A percentile compares a stretch with the other conserved stretches of the same genome.
Evolutionary conservation across 352 stramenopile genomes (phyloP).

Genomic region (Blastocystis sp.): DNA sequence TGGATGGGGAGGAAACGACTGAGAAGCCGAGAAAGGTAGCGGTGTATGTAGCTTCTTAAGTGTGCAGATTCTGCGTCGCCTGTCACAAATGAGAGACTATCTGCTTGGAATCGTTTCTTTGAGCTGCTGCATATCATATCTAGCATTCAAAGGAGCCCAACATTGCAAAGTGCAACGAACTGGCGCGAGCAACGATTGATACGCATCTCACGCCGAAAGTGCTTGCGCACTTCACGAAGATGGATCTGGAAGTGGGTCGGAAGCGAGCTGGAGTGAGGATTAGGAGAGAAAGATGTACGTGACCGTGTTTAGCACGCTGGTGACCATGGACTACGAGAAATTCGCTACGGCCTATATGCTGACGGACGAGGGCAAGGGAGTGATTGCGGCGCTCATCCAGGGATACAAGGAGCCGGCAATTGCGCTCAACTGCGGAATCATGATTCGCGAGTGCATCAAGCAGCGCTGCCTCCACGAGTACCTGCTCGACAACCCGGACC

Average conservation of each 20-base stretch:
- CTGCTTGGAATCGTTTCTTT: not conserved
- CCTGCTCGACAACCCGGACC: constrained; percentile 9
- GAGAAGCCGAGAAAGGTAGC: constrained; percentile 38
- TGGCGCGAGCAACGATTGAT: constrained; percentile 27
- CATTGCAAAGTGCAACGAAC: constrained; percentile 45
- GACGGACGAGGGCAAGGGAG: not conserved
- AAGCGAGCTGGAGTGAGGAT: not conserved
- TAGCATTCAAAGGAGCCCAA: constrained; percentile 43
- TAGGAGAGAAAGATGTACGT: constrained; percentile 58
- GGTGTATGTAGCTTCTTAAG: not conserved
- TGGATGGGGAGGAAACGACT: constrained; percentile 35
- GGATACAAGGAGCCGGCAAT: constrained; percentile 26
- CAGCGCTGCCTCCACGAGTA: constrained; percentile 45
- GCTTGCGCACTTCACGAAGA: constrained; percentile 20
- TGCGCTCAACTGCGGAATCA: constrained; percentile 43
- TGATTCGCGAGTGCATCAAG: constrained; percentile 60
- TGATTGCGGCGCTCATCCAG: constrained; percentile 1
- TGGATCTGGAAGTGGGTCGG: constrained; percentile 16
- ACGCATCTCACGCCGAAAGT: constrained; percentile 20
- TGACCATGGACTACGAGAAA: constrained; percentile 36
- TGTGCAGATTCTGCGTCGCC: constrained; percentile 9
- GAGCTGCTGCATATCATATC: not conserved
- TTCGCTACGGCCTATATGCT: constrained; percentile 47
- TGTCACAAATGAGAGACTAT: constrained; percentile 64
- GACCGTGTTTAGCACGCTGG: constrained; percentile 32